Evolutionary conservation across 345 rosid species (phyloP).

Genomic region (Brassica carinata): DNA sequence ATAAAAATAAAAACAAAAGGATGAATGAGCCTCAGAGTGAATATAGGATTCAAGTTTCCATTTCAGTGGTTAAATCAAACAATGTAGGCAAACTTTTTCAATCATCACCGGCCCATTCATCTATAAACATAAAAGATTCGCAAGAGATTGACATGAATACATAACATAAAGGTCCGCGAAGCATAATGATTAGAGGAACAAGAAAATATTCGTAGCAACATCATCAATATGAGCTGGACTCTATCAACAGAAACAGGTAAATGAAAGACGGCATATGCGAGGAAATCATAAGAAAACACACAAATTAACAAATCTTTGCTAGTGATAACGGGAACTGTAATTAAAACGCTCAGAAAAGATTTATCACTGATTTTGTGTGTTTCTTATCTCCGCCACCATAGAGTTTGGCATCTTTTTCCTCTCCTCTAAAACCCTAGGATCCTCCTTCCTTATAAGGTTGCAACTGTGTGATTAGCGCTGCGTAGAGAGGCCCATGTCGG

Average conservation of each 20-base stretch:
- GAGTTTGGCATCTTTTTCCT: background rate
- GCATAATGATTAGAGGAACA: background rate
- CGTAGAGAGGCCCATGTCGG: slow-evolving; percentile 2
- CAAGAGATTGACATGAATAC: background rate
- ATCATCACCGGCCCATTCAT: slow-evolving; percentile 31
- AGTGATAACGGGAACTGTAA: background rate
- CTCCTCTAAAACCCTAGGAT: slow-evolving; percentile 20
- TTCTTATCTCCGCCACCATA: slow-evolving; percentile 4
- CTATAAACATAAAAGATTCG: background rate
- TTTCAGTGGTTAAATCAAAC: slow-evolving; percentile 33
- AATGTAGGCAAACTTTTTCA: slow-evolving; percentile 33
- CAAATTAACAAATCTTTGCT: background rate
- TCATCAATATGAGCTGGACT: background rate
- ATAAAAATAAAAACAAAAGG: background rate
- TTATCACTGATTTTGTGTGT: background rate
- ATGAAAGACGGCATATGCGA: background rate
- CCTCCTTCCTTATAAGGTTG: background rate
- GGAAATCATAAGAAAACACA: background rate
- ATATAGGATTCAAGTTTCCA: slow-evolving; percentile 1
- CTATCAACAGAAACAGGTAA: background rate
- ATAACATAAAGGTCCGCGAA: background rate
- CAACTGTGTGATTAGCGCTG: background rate
- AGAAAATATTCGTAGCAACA: background rate
- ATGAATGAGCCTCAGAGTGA: slow-evolving; percentile 27
- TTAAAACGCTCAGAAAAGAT: background rate